Percentiles rank a stretch among this genome's conserved stretches.
These are phyloP conservation scores for Trichoderma sp. DNA, from an alignment of 2,329 filamentous ascomycete genomes.

Conservation along the genomic window DNA sequence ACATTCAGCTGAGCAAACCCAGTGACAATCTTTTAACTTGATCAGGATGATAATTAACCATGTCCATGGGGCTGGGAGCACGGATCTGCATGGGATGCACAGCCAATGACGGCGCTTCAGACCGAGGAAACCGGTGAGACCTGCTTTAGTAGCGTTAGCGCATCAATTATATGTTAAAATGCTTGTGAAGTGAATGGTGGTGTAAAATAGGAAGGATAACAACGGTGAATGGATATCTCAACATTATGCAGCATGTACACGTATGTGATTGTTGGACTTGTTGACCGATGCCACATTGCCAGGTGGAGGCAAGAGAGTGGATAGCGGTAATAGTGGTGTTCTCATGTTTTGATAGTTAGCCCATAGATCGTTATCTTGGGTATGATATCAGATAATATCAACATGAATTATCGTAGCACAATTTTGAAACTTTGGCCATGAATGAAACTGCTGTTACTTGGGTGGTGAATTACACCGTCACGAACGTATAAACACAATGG, in stretches of 20 bases:
- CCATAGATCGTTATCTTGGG: too few relatives aligned
- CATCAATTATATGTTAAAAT: not conserved
- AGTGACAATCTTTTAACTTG: not conserved
- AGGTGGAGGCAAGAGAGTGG: not conserved
- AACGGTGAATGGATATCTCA: not conserved
- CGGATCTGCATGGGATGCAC: not conserved
- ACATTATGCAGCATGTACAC: not conserved
- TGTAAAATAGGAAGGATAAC: not conserved
- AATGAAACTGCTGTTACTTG: not conserved
- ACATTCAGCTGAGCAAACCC: not conserved
- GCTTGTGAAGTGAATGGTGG: not conserved
- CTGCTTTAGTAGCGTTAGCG: not conserved
- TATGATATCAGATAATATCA: too few relatives aligned
- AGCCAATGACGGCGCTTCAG: not conserved
- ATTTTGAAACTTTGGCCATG: not conserved
- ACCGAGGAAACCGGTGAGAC: not conserved
- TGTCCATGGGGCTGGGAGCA: not conserved
- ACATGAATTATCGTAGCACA: not conserved
- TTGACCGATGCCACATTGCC: not conserved
- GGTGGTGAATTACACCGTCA: not conserved
- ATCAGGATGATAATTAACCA: not conserved
- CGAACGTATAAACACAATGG: not conserved
- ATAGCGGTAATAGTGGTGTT: too few relatives aligned
- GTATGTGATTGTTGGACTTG: not conserved
- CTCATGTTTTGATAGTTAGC: too few relatives aligned